These are phyloP conservation scores for Tilletia horrida DNA, from an alignment of 1,284 basidiomycete species.

Conservation along the genomic window DNA sequence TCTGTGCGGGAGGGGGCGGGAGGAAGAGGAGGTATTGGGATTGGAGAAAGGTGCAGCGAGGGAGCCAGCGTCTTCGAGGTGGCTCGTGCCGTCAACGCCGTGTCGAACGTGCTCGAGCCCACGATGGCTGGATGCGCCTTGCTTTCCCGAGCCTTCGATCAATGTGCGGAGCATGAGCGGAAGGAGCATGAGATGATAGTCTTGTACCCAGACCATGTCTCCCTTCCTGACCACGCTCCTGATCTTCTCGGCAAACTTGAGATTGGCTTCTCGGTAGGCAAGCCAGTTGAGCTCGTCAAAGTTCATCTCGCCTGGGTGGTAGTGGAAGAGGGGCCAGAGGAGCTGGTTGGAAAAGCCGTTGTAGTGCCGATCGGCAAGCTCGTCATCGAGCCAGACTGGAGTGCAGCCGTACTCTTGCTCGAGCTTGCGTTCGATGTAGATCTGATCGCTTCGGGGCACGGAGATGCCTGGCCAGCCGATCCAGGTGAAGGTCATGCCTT, in stretches of 20 bases:
- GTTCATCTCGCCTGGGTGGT: constrained; percentile 70
- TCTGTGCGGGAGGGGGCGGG: too few relatives aligned
- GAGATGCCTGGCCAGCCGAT: constrained; percentile 54
- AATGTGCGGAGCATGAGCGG: constrained; percentile 87
- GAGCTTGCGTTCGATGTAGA: constrained; percentile 62
- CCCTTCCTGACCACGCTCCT: constrained; percentile 71
- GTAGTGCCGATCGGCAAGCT: constrained; percentile 93
- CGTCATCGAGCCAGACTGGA: constrained; percentile 94
- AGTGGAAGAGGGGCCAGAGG: constrained; percentile 98
- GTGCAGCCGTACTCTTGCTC: constrained; percentile 93
- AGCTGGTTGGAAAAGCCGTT: constrained; percentile 99
- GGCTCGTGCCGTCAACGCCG: constrained; percentile 45
- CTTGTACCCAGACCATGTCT: constrained; percentile 84
- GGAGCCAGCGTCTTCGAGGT: constrained; percentile 37
- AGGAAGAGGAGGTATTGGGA: too few relatives aligned
- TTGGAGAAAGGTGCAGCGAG: constrained; percentile 35
- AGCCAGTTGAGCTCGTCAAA: constrained; percentile 87
- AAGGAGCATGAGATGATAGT: constrained; percentile 76
- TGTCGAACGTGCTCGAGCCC: constrained; percentile 47
- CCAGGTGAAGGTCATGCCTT: constrained; percentile 52
- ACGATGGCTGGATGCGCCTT: constrained; percentile 57
- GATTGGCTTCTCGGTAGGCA: constrained; percentile 93
- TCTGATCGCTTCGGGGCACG: constrained; percentile 38
- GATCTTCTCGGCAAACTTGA: constrained; percentile 87
- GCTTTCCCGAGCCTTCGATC: constrained; percentile 62